Base-by-base conservation (phyloP, 208 protist species). In the Leishmania tropica region DNA sequence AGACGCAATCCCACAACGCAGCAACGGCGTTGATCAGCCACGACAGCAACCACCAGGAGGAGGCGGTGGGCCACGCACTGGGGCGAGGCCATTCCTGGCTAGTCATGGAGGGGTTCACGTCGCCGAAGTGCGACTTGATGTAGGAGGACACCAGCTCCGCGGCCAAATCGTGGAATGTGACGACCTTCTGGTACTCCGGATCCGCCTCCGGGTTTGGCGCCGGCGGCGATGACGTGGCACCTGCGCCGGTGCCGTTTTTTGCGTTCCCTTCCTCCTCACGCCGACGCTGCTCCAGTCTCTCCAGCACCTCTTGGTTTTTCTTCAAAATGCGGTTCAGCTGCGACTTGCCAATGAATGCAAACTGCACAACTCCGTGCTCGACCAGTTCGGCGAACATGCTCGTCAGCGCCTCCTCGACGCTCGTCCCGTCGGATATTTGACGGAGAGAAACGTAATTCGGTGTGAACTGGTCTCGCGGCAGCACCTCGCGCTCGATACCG, bases 401-500 rank as follows among this genome's bases (percentile, higher is more conserved):
- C 35, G 79, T 78, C 76, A 85, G 45, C 28, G 51, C 81, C 37
- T 80, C 70, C 76, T 80, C 81, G 47, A 85, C 81, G 6, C 58
- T 85, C 8, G 68, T 42, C 24, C 53, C 76, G 28, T 78, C 73
- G 10, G 68, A 31, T 21, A 78, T 71, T 48, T 74, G 76, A 6
- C 81, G 81, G 56, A 85, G 81, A 6, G 81, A 54, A 56, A 80
- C 28, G 5, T 56, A 54, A n/a, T n/a, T 21, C 10, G 81, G 81
- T 51, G 67, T 21, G 42, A 85, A 85, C 70, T 81, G 81, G 58
- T 70, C 53, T 48, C 76, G 76, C n/a, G 81, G 81, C 31, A 21
- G 76, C 37, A 85, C 31, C 71, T 80, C 81, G 15, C 79, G 70
- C 40, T 85, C 81, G 42, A 85, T 70, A 37, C 76, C 81, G 60